Evolutionary conservation across 805 yeast species (phyloP).

Genomic region (Phaffomyces opuntiae): DNA sequence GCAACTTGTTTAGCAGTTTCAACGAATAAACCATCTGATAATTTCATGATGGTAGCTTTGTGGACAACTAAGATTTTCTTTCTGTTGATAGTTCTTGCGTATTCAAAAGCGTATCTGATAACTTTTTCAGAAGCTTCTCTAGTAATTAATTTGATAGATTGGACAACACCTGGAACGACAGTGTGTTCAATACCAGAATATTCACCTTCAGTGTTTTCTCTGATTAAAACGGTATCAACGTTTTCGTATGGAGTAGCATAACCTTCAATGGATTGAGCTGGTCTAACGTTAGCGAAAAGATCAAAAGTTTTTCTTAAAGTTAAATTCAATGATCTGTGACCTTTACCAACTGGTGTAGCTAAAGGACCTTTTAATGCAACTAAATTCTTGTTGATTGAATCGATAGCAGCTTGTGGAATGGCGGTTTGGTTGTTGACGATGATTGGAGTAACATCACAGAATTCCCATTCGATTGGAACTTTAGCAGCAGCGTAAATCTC

Average conservation of each 20-base stretch:
- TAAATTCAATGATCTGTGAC: slow-evolving; percentile 95
- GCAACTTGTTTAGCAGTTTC: slow-evolving; percentile 84
- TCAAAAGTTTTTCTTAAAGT: slow-evolving; percentile 96
- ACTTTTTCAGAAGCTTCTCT: slow-evolving; percentile 95
- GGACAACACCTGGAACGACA: slow-evolving; percentile 97
- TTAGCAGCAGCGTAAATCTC: slow-evolving; percentile 88
- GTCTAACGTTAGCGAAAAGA: slow-evolving; percentile 95
- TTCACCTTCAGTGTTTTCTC: slow-evolving; percentile 99
- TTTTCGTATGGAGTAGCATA: slow-evolving; percentile 74
- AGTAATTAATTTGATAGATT: slow-evolving; percentile 95
- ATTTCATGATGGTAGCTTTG: slow-evolving; percentile 97
- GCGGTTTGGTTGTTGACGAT: slow-evolving; percentile 90
- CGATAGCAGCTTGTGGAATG: slow-evolving; percentile 86
- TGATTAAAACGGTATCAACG: slow-evolving; percentile 91
- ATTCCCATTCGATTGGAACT: slow-evolving; percentile 96
- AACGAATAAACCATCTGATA: slow-evolving; percentile 95
- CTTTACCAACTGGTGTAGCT: slow-evolving; percentile 98
- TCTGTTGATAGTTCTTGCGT: slow-evolving; percentile 83
- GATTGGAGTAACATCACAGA: slow-evolving; percentile 91
- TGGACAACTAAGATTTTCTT: slow-evolving; percentile 91
- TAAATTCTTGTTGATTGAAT: slow-evolving; percentile 84
- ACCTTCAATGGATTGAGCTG: slow-evolving; percentile 90
- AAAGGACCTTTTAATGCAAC: slow-evolving; percentile 97
- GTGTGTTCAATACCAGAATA: slow-evolving; percentile 99
- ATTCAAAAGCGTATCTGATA: slow-evolving; percentile 94